Base-by-base conservation (phyloP, 2,329 filamentous ascomycete genomes). In the Drechslerella coelobrocha region DNA sequence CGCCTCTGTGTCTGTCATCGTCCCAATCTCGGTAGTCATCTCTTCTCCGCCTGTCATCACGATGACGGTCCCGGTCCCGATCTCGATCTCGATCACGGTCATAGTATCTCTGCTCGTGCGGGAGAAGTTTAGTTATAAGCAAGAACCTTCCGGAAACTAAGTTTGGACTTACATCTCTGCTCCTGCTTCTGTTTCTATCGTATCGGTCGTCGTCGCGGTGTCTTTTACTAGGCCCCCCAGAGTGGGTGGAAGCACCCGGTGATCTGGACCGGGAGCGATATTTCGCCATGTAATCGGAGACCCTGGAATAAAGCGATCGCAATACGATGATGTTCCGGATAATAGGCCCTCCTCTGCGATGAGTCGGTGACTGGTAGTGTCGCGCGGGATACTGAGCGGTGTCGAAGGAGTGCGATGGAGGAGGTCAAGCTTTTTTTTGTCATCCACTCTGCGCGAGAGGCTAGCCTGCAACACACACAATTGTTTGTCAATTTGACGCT, bases 81-180 rank as follows among this genome's bases (percentile, higher is more conserved):
- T 73, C 63, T 45, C 75, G 68, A 41, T 75, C 74, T 45, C 73
- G 65, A 51, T 75, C 74, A 31, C 66, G 66, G 41, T 71, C 66
- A 21, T 71, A 71, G 37, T 71, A 71, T 27, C 66, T 63, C 66
- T 71, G 17, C 21, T 19, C 10, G 29, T 10, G 6, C 21, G 14
- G 21, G n/a, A 19, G 14, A 37, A 39, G 23, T 9, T 68, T 56
- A 56, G 39, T 29, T 14, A 10, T 21, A 6, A 1, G 17, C 24
- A n/a, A 10, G n/a, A 29, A 31, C 7, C 0, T 23, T n/a, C 3
- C 14, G 21, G 12, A n/a, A 1, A 56, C 4, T 1, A 10, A n/a
- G 6, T 5, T 27, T 29, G 31, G 2, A 45, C 66, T 41, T 23
- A 71, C 66, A 14, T 71, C 66, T 59, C 66, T 51, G 54, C 66